phyloP scores from a whole-genome alignment of 108 stramenopile genomes.

The Cyclotella cryptica region DNA sequence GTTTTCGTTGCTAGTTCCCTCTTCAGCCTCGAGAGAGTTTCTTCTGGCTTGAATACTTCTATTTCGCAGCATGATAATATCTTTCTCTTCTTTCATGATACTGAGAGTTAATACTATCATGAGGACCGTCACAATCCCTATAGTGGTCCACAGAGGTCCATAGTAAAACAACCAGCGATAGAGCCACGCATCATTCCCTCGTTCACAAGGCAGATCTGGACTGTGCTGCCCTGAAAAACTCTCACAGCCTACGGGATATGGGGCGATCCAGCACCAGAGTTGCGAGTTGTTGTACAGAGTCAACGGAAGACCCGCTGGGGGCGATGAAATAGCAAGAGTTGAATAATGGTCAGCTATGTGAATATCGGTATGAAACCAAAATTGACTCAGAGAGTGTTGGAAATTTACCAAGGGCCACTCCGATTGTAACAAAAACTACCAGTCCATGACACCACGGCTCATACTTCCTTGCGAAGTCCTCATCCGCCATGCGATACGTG shows the following conservation, averaged over 20 bases:
- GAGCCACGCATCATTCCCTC: conserved; percentile 54
- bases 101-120: conserved; percentile 20
- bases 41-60: neutral
- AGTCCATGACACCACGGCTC: conserved; percentile 49
- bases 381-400: neutral
- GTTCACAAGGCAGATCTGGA: conserved; percentile 29
- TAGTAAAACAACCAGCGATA: conserved; percentile 50
- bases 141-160: conserved; percentile 32
- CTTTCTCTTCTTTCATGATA: conserved; percentile 14
- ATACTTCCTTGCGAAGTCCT: conserved; percentile 24
- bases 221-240: conserved; percentile 8
- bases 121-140: conserved; percentile 8
- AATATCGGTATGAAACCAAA: neutral
- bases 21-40: neutral
- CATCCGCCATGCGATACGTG: conserved; percentile 43
- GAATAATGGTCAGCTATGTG: too few species aligned
- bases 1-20: neutral
- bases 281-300: conserved; percentile 55
- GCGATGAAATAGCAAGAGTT: neutral
- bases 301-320: conserved; percentile 26
- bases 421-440: conserved; percentile 33
- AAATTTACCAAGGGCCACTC: conserved; percentile 19
- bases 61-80: conserved; percentile 25
- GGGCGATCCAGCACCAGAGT: conserved; percentile 69
- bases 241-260: conserved; percentile 46